Percentiles rank a stretch among this genome's conserved stretches.
phyloP scores from a whole-genome alignment of 768 basidiomycete species.

The Auricularia auricula-judae region DNA sequence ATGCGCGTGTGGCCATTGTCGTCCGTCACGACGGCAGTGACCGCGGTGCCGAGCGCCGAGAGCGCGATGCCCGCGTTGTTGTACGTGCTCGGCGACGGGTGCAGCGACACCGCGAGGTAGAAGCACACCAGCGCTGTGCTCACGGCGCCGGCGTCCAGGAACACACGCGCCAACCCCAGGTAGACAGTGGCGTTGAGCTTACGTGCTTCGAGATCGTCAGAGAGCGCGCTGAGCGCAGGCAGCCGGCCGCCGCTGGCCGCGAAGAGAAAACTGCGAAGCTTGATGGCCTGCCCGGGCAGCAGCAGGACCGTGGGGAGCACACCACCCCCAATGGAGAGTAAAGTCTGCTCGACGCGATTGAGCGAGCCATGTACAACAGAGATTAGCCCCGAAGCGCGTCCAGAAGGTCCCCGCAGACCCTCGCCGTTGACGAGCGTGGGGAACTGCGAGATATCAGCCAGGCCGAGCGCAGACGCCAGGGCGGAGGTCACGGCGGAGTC shows the following conservation, averaged over 20 bases:
- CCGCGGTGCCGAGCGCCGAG: constrained; percentile 21
- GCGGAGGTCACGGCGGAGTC: constrained; percentile 14
- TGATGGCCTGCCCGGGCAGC: constrained; percentile 28
- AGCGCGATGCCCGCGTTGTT: constrained; percentile 42
- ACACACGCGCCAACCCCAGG: constrained; percentile 34
- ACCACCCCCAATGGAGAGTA: constrained; percentile 25
- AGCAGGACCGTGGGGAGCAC: constrained; percentile 32
- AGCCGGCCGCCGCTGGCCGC: constrained; percentile 22
- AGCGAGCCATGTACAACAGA: constrained; percentile 24
- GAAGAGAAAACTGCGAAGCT: constrained; percentile 27
- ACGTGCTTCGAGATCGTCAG: constrained; percentile 18
- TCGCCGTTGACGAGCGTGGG: constrained; percentile 19
- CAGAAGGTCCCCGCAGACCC: constrained; percentile 4
- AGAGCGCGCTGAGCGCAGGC: constrained; percentile 20
- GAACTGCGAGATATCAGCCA: constrained; percentile 14
- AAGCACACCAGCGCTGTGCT: constrained; percentile 31
- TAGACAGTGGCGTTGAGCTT: constrained; percentile 29
- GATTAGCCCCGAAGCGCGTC: constrained; percentile 15
- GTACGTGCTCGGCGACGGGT: constrained; percentile 33
- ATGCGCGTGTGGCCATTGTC: constrained; percentile 11
- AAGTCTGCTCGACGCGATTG: constrained; percentile 20
- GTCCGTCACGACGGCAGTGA: constrained; percentile 9
- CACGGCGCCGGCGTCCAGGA: constrained; percentile 25
- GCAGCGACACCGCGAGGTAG: constrained; percentile 34
- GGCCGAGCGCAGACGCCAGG: constrained; percentile 13